Conservation (phyloP, 2,329 filamentous ascomycete genomes). For the Paracamarosporium sp. region DNA sequence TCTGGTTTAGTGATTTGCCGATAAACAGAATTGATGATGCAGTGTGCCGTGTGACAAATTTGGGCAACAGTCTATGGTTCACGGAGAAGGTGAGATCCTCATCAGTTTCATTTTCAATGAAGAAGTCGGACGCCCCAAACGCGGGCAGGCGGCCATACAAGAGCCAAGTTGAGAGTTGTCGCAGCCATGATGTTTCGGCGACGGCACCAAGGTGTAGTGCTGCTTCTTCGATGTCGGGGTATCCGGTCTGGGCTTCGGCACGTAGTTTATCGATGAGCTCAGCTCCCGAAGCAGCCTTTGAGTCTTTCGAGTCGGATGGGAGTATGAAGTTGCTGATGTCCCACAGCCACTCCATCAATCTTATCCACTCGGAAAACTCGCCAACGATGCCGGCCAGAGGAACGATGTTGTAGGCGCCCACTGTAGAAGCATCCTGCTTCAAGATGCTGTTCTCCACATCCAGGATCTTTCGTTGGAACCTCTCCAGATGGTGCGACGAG, state of each 20-base stretch:
- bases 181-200: slow-evolving; percentile 90
- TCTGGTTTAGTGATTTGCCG: slow-evolving; percentile 86
- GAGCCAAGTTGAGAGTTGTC: slow-evolving; percentile 89
- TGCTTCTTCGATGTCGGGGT: slow-evolving; percentile 81
- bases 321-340: slow-evolving; percentile 74
- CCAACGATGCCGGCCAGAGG: slow-evolving; percentile 83
- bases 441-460: slow-evolving; percentile 83
- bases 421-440: slow-evolving; percentile 75
- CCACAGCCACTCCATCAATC: slow-evolving; percentile 87
- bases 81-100: slow-evolving; percentile 38
- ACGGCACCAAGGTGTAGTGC: slow-evolving; percentile 75
- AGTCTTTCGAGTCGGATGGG: slow-evolving; percentile 33
- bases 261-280: slow-evolving; percentile 79
- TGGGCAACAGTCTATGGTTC: slow-evolving; percentile 68
- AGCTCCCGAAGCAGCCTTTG: slow-evolving; percentile 66
- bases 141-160: slow-evolving; percentile 83
- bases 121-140: slow-evolving; percentile 85
- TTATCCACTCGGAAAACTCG: slow-evolving; percentile 87
- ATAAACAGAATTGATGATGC: slow-evolving; percentile 89
- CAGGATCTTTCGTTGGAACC: slow-evolving; percentile 83
- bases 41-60: slow-evolving; percentile 76
- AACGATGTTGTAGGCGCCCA: slow-evolving; percentile 92
- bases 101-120: slow-evolving; percentile 61
- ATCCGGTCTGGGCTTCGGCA: slow-evolving; percentile 82
- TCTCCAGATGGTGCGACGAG: slow-evolving; percentile 73